Percentiles rank a stretch among this genome's conserved stretches.
phyloP scores from a whole-genome alignment of 352 stramenopile genomes.

The Peronosclerospora sorghi region DNA sequence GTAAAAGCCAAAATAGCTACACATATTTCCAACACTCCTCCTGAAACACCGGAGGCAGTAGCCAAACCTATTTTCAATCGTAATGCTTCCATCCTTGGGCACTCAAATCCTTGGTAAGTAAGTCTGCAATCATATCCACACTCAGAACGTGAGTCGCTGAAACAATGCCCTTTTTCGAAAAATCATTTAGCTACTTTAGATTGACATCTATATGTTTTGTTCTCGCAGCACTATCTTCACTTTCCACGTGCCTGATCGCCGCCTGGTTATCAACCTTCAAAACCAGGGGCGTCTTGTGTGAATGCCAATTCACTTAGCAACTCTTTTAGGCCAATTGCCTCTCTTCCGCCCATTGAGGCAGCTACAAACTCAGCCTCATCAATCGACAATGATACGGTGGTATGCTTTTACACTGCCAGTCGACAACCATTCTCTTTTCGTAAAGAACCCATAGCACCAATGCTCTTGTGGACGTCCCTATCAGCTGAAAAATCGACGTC shows the following conservation, averaged over 20 bases:
- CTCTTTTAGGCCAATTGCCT: conserved; percentile 6
- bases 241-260: conserved; percentile 4
- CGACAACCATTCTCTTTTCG: conserved; percentile 5
- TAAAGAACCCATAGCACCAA: conserved; percentile 4
- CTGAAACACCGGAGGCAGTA: too few species aligned
- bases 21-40: too few species aligned
- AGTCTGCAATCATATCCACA: too few species aligned
- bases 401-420: conserved; percentile 13
- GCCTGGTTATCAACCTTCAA: conserved; percentile 8
- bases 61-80: too few species aligned
- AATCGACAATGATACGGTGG: conserved; percentile 4
- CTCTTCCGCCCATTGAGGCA: not conserved
- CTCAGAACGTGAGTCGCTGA: too few species aligned
- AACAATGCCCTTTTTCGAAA: not conserved
- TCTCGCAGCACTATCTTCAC: conserved; percentile 1
- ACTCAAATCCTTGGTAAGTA: too few species aligned
- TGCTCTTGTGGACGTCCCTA: not conserved
- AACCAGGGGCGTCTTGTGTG: not conserved
- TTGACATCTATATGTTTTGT: conserved; percentile 6
- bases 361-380: conserved; percentile 13
- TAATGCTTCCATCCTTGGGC: too few species aligned
- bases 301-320: conserved; percentile 3
- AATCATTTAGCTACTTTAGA: conserved; percentile 6
- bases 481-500: conserved; percentile 5
- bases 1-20: too few species aligned